Conservation (phyloP, 305 asterid genomes). For the Solanum hybrid region DNA sequence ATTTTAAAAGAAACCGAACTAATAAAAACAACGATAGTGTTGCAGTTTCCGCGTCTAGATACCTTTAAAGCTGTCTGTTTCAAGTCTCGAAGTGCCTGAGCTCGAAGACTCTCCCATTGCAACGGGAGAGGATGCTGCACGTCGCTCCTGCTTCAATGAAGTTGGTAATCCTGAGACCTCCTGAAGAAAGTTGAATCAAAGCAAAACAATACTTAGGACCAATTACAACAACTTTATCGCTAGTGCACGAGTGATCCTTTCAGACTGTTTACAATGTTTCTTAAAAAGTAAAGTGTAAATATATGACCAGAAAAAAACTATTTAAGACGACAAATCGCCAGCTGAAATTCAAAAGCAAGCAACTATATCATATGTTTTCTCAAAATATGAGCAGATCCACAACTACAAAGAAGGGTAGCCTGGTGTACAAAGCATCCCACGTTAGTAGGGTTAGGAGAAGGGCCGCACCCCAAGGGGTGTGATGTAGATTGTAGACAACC, state of each 20-base stretch:
- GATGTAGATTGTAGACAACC: not conserved
- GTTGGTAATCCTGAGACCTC: slow-evolving; percentile 84
- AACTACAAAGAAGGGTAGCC: not conserved
- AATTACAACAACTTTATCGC: not conserved
- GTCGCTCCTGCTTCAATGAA: slow-evolving; percentile 50
- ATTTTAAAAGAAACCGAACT: not conserved
- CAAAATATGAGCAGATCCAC: not conserved
- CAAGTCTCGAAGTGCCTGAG: slow-evolving; percentile 65
- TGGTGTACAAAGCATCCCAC: not conserved
- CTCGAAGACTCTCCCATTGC: slow-evolving; percentile 65
- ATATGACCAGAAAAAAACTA: not conserved
- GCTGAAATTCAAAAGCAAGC: not conserved
- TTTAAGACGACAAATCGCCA: not conserved
- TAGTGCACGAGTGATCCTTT: not conserved
- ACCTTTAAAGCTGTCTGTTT: slow-evolving; percentile 48
- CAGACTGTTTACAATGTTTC: not conserved
- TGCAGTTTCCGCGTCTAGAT: slow-evolving; percentile 14
- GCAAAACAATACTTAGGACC: not conserved
- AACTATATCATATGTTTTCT: not conserved
- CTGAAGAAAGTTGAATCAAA: slow-evolving; percentile 25
- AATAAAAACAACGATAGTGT: not conserved
- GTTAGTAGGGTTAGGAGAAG: rapidly evolving
- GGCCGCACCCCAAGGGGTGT: not conserved
- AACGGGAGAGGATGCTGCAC: slow-evolving; percentile 39
- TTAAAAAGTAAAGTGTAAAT: not conserved